A percentile compares a stretch with the other conserved stretches of the same genome.
These are phyloP conservation scores for Camellia japonica DNA, from an alignment of 148 eudicot genomes.

Conservation along the genomic window DNA sequence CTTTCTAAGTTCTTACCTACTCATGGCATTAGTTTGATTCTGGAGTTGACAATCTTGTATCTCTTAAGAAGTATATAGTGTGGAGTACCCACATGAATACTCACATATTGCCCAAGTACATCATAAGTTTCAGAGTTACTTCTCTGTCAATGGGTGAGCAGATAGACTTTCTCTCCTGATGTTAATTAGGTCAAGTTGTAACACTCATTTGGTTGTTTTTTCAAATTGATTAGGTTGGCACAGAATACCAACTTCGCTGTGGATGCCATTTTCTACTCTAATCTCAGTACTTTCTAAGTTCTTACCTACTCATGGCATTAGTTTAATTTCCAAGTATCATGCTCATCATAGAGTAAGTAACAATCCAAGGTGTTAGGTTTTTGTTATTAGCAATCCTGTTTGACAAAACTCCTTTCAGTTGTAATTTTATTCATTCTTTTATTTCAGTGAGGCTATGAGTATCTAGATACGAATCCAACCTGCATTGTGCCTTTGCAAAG, in stretches of 20 bases:
- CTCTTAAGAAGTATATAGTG: constrained; percentile 46
- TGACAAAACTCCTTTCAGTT: no score
- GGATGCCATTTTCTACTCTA: constrained; percentile 59
- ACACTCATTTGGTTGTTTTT: neutral
- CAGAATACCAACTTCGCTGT: constrained; percentile 43
- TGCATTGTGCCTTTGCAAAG: no score
- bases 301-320: constrained; percentile 34
- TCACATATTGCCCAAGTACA: constrained; percentile 63
- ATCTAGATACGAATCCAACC: no score
- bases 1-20: constrained; percentile 45
- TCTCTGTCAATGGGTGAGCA: constrained; percentile 22
- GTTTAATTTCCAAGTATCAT: constrained; percentile 29
- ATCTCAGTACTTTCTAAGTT: constrained; percentile 36
- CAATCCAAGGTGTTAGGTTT: neutral
- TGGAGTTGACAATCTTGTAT: constrained; percentile 37
- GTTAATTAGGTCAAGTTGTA: no score
- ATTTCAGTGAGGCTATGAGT: no score
- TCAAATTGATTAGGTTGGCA: constrained; percentile 13
- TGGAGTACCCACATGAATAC: constrained; percentile 60
- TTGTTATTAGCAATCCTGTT: no score
- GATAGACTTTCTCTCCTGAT: neutral
- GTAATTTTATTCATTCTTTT: no score
- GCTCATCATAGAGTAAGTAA: constrained; percentile 38
- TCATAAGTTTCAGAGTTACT: constrained; percentile 39
- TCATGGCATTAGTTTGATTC: constrained; percentile 21